These are phyloP conservation scores for Lathyrus tuberosus DNA, from an alignment of 306 rosid genomes.

Conservation along the genomic window DNA sequence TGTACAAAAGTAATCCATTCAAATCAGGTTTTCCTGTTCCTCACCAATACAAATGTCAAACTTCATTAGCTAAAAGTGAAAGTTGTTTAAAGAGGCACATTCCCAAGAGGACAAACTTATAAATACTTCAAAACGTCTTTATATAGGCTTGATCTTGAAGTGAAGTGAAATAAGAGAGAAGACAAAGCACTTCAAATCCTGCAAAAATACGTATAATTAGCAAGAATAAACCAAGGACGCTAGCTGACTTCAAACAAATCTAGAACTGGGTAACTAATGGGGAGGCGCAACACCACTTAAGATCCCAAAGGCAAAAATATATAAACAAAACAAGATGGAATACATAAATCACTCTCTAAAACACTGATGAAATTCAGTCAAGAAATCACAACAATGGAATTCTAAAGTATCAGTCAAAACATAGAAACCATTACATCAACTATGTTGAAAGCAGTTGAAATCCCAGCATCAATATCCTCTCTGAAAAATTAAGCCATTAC, in stretches of 20 bases:
- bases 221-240: slow-evolving; percentile 1
- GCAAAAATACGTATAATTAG: slow-evolving; percentile 44
- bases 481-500: too few species aligned
- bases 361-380: background rate
- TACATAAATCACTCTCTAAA: background rate
- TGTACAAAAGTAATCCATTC: background rate
- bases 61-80: slow-evolving; percentile 18
- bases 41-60: slow-evolving; percentile 10
- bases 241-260: slow-evolving; percentile 20
- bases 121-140: slow-evolving; percentile 26
- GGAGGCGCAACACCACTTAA: background rate
- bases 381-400: slow-evolving; percentile 19
- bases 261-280: background rate
- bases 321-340: background rate
- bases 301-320: background rate
- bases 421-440: background rate
- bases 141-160: slow-evolving; percentile 97
- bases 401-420: slow-evolving; percentile 7
- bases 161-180: slow-evolving; percentile 94
- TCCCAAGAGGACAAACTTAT: slow-evolving; percentile 22
- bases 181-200: slow-evolving; percentile 97
- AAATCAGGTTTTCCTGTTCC: slow-evolving; percentile 26
- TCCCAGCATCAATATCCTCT: background rate
- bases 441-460: background rate
- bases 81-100: slow-evolving; percentile 31